Base-by-base conservation (phyloP, 2,329 filamentous ascomycete species). In the Fusarium drepaniforme region DNA sequence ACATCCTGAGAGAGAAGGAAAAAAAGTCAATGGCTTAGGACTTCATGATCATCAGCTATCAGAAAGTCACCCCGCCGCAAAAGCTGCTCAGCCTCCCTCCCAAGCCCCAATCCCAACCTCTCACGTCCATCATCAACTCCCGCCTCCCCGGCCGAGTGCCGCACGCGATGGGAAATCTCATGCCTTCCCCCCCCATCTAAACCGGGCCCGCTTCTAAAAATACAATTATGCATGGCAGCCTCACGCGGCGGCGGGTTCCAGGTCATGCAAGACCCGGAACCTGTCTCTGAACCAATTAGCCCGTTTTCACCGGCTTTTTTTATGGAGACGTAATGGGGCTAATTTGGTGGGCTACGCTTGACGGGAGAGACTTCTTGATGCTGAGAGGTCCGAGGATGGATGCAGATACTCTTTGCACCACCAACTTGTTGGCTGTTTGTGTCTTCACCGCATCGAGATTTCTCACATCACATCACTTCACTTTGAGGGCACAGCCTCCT, bases 221-320 rank as follows among this genome's bases (percentile, higher is more conserved):
- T 75, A 75, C 61, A 75, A 75, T 75, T 74, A 75, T 75, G 73
- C 73, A 75, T 75, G 70, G 73, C 64, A 75, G 67, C 73, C 73
- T 75, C 73, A 75, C 63, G 74, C 65, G 40, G 74, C 65, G 40
- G 73, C 62, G 42, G 46, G 51, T 46, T 62, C 60, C 63, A 69
- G 61, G 72, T 78, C 76, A 77, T 78, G 75, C 76, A 78, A 30
- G 28, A 30, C 25, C 21, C 18, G 46, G 12, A 60, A 23, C 67
- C 66, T 58, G 56, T 37, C 38, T 40, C 40, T 42, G 51, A 59
- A 58, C 75, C 74, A 78, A 78, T 78, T 77, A 78, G 37, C 73
- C 75, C 75, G 5, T 60, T 42, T 67, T 57, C 21, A 58, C 49
- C 58, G n/a, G 57, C 63, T 66, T 69, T 49, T 28, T 60, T 21